Percentiles rank a stretch among this genome's conserved stretches.
Conservation (phyloP, 2,329 filamentous ascomycete species). For the Monosporascus sp. region DNA sequence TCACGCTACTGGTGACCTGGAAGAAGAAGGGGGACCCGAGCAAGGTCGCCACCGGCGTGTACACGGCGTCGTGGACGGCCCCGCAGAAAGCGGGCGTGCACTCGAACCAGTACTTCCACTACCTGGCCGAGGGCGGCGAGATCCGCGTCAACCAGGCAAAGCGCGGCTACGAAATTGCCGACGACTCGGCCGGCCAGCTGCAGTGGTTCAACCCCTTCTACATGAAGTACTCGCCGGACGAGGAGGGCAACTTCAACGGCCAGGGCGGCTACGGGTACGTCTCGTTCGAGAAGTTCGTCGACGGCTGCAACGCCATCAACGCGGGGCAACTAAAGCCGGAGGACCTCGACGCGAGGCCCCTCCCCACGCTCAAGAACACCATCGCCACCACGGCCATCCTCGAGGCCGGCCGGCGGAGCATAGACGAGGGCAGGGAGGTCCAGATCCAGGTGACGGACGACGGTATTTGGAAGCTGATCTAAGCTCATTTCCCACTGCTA, state of each 20-base stretch:
- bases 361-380: slow-evolving; percentile 84
- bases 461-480: slow-evolving; percentile 62
- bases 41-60: slow-evolving; percentile 79
- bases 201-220: slow-evolving; percentile 94
- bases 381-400: slow-evolving; percentile 88
- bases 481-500: slow-evolving; percentile 4
- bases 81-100: slow-evolving; percentile 92
- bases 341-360: slow-evolving; percentile 70
- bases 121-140: slow-evolving; percentile 78
- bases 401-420: slow-evolving; percentile 75
- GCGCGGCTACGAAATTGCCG: slow-evolving; percentile 90
- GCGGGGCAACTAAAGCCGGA: slow-evolving; percentile 65
- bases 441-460: slow-evolving; percentile 60
- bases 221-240: slow-evolving; percentile 90
- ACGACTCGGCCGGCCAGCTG: slow-evolving; percentile 64
- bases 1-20: slow-evolving; percentile 87
- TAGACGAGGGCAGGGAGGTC: slow-evolving; percentile 77
- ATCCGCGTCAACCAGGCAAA: slow-evolving; percentile 89
- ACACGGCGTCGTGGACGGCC: slow-evolving; percentile 92
- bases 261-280: slow-evolving; percentile 92
- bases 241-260: slow-evolving; percentile 89
- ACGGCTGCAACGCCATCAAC: slow-evolving; percentile 75
- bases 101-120: slow-evolving; percentile 96
- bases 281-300: slow-evolving; percentile 93
- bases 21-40: slow-evolving; percentile 61